Evolutionary conservation across 192 early-diverging fungal genomes (phyloP).

Genomic region (Umbelopsis vinacea): DNA sequence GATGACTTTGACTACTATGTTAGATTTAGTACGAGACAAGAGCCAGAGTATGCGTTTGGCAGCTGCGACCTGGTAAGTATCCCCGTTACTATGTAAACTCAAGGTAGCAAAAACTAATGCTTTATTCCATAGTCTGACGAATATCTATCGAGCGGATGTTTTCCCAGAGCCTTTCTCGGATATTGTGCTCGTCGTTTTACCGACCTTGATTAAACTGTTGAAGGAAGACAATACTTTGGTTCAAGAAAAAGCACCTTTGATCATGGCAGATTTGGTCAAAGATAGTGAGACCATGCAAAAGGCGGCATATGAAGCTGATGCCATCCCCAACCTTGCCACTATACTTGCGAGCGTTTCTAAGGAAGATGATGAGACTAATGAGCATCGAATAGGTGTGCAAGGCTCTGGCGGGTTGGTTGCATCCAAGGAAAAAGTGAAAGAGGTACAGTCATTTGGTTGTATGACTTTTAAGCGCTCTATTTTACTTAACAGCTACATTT

Average conservation of each 20-base stretch:
- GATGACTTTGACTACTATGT: constrained; percentile 44
- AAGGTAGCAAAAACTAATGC: too few relatives aligned
- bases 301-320: constrained; percentile 75
- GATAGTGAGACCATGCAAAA: constrained; percentile 76
- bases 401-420: constrained; percentile 36
- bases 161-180: constrained; percentile 57
- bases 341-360: constrained; percentile 52
- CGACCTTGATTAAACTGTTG: constrained; percentile 73
- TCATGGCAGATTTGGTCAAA: constrained; percentile 71
- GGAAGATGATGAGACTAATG: constrained; percentile 33
- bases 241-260: constrained; percentile 69
- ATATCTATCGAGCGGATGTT: constrained; percentile 65
- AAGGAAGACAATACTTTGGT: constrained; percentile 51
- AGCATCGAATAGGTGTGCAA: constrained; percentile 30
- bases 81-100: too few relatives aligned
- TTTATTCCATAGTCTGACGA: constrained; percentile 53
- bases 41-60: constrained; percentile 68
- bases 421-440: constrained; percentile 64
- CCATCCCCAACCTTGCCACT: constrained; percentile 64
- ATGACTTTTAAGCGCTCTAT: background rate
- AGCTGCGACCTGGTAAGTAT: constrained; percentile 66
- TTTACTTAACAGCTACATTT: background rate
- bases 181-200: constrained; percentile 61
- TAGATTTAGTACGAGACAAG: constrained; percentile 70
- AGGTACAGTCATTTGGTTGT: constrained; percentile 46